Evolutionary conservation across 148 eudicot genomes (phyloP).

Genomic region (Amaranthus cruentus): DNA sequence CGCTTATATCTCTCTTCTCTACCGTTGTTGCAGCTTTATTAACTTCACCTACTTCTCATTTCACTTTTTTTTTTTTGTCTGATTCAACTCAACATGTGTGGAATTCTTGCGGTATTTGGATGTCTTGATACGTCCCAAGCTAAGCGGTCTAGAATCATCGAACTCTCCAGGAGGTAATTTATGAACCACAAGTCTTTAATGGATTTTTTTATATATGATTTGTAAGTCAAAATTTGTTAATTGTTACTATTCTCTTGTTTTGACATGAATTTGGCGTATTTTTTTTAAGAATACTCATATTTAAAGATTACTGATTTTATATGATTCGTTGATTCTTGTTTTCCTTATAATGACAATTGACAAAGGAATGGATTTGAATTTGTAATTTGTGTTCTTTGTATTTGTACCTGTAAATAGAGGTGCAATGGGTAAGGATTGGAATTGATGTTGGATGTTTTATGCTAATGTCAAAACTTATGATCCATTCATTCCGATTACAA

Average conservation of each 20-base stretch:
- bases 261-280: neutral
- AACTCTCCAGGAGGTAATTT: conserved; percentile 71
- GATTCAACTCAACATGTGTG: conserved; percentile 80
- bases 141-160: conserved; percentile 77
- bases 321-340: too few species aligned
- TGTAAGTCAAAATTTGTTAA: neutral
- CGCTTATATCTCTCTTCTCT: neutral
- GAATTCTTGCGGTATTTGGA: conserved; percentile 91
- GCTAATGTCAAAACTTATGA: too few species aligned
- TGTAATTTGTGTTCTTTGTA: too few species aligned
- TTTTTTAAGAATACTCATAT: neutral
- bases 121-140: conserved; percentile 68
- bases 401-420: too few species aligned
- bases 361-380: too few species aligned
- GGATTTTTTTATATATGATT: neutral
- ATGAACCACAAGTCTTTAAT: neutral
- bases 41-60: neutral
- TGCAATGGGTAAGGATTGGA: too few species aligned
- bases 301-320: neutral
- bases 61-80: too few species aligned
- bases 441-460: too few species aligned
- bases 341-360: too few species aligned
- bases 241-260: neutral
- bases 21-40: neutral
- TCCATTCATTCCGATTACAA: too few species aligned